These are phyloP conservation scores for Eragrostis nindensis DNA, from an alignment of 176 grass and related monocot genomes.

Conservation along the genomic window DNA sequence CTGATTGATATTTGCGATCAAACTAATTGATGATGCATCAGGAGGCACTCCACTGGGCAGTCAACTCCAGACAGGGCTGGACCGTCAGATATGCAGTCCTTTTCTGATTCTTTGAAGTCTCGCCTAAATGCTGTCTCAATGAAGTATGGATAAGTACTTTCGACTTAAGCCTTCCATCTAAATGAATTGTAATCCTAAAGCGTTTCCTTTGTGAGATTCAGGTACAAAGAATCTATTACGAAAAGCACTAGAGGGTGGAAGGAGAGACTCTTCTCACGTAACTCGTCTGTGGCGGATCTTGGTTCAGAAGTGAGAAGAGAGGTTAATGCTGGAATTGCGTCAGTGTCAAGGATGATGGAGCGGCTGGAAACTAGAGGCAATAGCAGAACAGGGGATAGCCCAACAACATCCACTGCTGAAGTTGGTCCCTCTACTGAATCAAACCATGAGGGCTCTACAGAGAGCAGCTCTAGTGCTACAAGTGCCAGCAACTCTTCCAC, in stretches of 20 bases:
- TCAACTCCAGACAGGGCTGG: constrained; percentile 76
- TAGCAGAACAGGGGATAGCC: constrained; percentile 40
- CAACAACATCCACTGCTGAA: constrained; percentile 55
- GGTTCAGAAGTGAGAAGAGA: constrained; percentile 95
- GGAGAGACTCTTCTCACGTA: constrained; percentile 83
- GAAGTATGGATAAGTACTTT: constrained; percentile 57
- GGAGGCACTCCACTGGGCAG: constrained; percentile 65
- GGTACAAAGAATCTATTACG: constrained; percentile 95
- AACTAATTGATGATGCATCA: constrained; percentile 35
- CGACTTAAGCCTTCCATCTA: constrained; percentile 4
- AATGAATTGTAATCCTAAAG: constrained; percentile 28
- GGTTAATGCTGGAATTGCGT: constrained; percentile 90
- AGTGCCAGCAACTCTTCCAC: constrained; percentile 39
- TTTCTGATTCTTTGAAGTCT: constrained; percentile 88
- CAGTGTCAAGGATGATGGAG: constrained; percentile 92
- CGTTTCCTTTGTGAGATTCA: constrained; percentile 36
- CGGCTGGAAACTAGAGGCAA: constrained; percentile 82
- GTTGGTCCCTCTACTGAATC: constrained; percentile 5
- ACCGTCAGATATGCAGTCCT: constrained; percentile 75
- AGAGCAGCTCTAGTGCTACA: constrained; percentile 39
- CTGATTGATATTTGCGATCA: constrained; percentile 21
- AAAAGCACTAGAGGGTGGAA: constrained; percentile 97
- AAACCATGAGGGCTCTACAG: constrained; percentile 44
- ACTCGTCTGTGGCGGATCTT: constrained; percentile 72
- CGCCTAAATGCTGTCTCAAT: constrained; percentile 84